phyloP scores from a whole-genome alignment of 129 eudicot genomes.

The Chrysanthemum seticuspe region DNA sequence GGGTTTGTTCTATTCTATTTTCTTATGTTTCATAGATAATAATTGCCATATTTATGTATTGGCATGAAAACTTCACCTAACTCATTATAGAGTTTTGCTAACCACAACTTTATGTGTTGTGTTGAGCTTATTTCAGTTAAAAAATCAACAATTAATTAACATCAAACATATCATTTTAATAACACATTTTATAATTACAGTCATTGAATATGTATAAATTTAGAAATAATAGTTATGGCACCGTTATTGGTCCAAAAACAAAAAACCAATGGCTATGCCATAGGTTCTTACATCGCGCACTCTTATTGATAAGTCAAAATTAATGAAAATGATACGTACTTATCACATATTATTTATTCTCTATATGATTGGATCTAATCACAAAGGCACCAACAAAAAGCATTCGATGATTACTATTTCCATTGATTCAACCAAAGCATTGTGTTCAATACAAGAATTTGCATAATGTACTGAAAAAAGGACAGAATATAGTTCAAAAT shows the following conservation, averaged over 20 bases:
- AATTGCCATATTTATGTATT: neutral
- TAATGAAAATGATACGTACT: conserved; percentile 29
- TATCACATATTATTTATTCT: conserved; percentile 28
- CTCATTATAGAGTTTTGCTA: no score
- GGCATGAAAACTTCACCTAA: neutral
- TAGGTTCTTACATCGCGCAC: no score
- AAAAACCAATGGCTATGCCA: no score
- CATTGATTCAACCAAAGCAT: conserved; percentile 25
- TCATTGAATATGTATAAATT: no score
- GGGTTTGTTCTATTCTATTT: neutral
- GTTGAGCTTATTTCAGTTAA: no score
- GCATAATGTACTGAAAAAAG: conserved; percentile 17
- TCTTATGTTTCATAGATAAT: neutral
- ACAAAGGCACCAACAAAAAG: conserved; percentile 29
- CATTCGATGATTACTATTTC: conserved; percentile 29
- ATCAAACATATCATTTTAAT: no score
- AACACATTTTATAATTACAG: no score
- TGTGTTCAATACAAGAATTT: conserved; percentile 25
- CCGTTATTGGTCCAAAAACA: no score
- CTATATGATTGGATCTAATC: conserved; percentile 19
- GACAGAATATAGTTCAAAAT: conserved; percentile 28
- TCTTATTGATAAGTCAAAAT: conserved; percentile 18
- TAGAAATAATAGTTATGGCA: no score
- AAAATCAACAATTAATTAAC: no score
- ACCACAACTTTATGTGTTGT: no score